phyloP scores from a whole-genome alignment of 805 yeast genomes.

The Ogataea paraovalis region DNA sequence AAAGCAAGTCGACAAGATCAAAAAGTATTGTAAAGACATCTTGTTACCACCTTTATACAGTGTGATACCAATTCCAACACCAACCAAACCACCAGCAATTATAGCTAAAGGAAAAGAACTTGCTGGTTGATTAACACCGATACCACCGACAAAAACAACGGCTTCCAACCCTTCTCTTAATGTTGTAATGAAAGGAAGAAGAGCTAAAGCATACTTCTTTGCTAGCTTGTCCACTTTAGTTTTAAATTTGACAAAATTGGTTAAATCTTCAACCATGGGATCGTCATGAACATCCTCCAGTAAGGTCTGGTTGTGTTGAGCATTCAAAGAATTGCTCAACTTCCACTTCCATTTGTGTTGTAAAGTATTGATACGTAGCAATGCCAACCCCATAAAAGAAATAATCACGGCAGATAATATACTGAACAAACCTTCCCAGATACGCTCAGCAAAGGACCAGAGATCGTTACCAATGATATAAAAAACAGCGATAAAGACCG shows the following conservation, averaged over 20 bases:
- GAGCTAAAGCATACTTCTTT: constrained; percentile 62
- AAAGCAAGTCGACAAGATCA: constrained; percentile 73
- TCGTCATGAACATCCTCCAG: constrained; percentile 13
- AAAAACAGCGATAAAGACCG: constrained; percentile 62
- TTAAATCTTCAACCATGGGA: constrained; percentile 17
- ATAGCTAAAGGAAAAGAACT: constrained; percentile 64
- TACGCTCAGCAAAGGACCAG: constrained; percentile 83
- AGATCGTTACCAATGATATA: constrained; percentile 76
- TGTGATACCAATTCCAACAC: constrained; percentile 58
- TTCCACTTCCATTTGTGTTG: constrained; percentile 77
- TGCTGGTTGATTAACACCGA: constrained; percentile 69
- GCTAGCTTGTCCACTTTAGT: constrained; percentile 34
- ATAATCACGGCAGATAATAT: constrained; percentile 74
- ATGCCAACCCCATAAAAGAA: constrained; percentile 81
- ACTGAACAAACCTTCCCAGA: constrained; percentile 86
- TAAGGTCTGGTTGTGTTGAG: constrained; percentile 12
- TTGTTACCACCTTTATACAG: constrained; percentile 79
- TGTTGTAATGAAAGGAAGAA: constrained; percentile 81
- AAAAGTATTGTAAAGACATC: constrained; percentile 67
- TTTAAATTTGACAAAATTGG: constrained; percentile 9
- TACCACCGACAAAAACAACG: constrained; percentile 86
- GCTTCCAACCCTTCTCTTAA: constrained; percentile 90
- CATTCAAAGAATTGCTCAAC: constrained; percentile 27
- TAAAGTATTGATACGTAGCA: constrained; percentile 74
- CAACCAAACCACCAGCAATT: constrained; percentile 52